phyloP scores from a whole-genome alignment of 2,329 filamentous ascomycete species.

The Geosmithia flava region DNA sequence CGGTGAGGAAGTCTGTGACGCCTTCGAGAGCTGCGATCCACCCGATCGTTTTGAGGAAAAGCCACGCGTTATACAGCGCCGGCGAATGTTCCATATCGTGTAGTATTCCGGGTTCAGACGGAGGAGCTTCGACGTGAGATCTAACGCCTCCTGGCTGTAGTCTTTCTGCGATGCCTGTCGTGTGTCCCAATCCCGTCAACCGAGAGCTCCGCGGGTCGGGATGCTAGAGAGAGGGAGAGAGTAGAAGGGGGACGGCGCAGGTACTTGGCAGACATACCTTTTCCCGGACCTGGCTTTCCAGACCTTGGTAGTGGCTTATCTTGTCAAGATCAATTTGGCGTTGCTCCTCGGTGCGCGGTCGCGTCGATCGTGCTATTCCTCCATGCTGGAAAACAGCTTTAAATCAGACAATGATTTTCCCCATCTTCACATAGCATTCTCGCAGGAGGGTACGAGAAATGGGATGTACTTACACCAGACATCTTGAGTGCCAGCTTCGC shows the following conservation, averaged over 20 bases:
- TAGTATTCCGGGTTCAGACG: conserved; percentile 79
- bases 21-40: conserved; percentile 41
- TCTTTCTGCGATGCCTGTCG: conserved; percentile 25
- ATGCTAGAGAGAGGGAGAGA: too few relatives aligned
- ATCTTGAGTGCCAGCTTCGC: conserved; percentile 1
- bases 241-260: not conserved
- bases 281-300: conserved; percentile 56
- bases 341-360: conserved; percentile 54
- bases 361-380: conserved; percentile 52
- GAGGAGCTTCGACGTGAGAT: conserved; percentile 60
- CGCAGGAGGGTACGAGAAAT: not conserved
- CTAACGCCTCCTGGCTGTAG: conserved; percentile 44
- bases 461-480: conserved; percentile 1
- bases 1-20: conserved; percentile 39
- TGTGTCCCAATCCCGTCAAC: not conserved
- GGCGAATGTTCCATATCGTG: conserved; percentile 82
- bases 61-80: conserved; percentile 51
- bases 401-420: not conserved
- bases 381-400: conserved; percentile 41
- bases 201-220: not conserved
- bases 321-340: conserved; percentile 59
- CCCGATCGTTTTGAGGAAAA: conserved; percentile 40
- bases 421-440: not conserved
- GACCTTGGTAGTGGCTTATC: conserved; percentile 61
- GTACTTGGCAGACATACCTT: conserved; percentile 32